Percentiles rank a stretch among this genome's conserved stretches.
These are phyloP conservation scores for Penicillium egyptiacum DNA, from an alignment of 495 filamentous ascomycete species.

Conservation along the genomic window DNA sequence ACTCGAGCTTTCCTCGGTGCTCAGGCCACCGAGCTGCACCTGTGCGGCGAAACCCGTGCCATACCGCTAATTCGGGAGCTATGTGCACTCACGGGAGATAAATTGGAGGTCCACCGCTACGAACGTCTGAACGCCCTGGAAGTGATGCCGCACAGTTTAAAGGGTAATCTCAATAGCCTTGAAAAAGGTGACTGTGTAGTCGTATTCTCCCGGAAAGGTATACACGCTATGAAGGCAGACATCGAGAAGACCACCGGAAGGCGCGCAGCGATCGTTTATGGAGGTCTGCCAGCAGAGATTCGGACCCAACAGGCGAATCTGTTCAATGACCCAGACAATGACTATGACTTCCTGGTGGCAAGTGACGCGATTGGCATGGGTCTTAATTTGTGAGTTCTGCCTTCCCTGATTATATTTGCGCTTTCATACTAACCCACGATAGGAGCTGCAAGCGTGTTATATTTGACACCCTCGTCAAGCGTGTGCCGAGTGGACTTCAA, in stretches of 20 bases:
- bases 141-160: conserved; percentile 60
- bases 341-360: conserved; percentile 90
- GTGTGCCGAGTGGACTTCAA: conserved; percentile 49
- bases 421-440: conserved; percentile 12
- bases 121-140: conserved; percentile 76
- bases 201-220: conserved; percentile 73
- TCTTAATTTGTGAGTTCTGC: conserved; percentile 68
- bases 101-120: conserved; percentile 77
- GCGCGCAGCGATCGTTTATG: conserved; percentile 90
- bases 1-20: conserved; percentile 87
- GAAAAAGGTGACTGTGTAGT: conserved; percentile 90
- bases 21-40: conserved; percentile 82
- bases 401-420: not conserved
- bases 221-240: conserved; percentile 74
- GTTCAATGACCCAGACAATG: conserved; percentile 92
- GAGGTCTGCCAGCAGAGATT: conserved; percentile 87
- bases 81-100: conserved; percentile 79
- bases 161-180: conserved; percentile 62
- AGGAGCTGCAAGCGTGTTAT: conserved; percentile 87
- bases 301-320: conserved; percentile 84
- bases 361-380: conserved; percentile 99
- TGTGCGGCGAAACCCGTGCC: conserved; percentile 86
- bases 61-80: conserved; percentile 78
- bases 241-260: conserved; percentile 75
- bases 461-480: conserved; percentile 76